A percentile compares a stretch with the other conserved stretches of the same genome.
Evolutionary conservation across 1,139 yeast genomes (phyloP).

Genomic region (Williopsis jadinii): DNA sequence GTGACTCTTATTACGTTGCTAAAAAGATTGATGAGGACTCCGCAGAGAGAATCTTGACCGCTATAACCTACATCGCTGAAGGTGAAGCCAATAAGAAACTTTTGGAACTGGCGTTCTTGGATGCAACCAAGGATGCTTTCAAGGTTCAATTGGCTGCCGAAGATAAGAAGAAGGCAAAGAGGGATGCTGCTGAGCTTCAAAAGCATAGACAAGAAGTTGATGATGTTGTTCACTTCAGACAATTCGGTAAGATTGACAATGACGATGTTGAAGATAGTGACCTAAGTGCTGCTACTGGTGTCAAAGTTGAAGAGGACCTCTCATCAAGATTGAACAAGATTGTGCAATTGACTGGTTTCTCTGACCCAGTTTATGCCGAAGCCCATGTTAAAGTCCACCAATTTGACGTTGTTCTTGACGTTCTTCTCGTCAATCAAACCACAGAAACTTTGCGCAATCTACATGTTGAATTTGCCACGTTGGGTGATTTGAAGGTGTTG

Average conservation of each 20-base stretch:
- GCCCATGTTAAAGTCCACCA: constrained; percentile 94
- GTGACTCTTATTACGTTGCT: constrained; percentile 69
- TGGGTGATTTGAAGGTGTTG: constrained; percentile 92
- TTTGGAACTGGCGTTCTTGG: constrained; percentile 71
- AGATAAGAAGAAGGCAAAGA: constrained; percentile 49
- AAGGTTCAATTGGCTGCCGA: constrained; percentile 52
- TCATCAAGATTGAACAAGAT: constrained; percentile 81
- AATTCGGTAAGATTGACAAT: constrained; percentile 49
- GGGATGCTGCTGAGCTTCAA: constrained; percentile 53
- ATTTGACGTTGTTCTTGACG: constrained; percentile 92
- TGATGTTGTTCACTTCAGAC: constrained; percentile 77
- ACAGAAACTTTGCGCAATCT: constrained; percentile 84
- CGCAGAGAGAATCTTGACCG: constrained; percentile 80
- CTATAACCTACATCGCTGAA: constrained; percentile 46
- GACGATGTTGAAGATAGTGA: constrained; percentile 41
- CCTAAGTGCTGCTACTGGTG: constrained; percentile 40
- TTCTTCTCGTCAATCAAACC: constrained; percentile 90
- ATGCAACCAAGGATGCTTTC: constrained; percentile 84
- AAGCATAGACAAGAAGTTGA: constrained; percentile 77
- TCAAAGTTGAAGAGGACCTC: constrained; percentile 48
- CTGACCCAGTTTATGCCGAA: constrained; percentile 97
- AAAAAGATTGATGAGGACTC: constrained; percentile 93
- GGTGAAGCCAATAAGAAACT: constrained; percentile 33
- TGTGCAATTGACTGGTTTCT: constrained; percentile 91
- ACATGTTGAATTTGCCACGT: constrained; percentile 91